These are phyloP conservation scores for Xylogone sp. DNA, from an alignment of 2,329 filamentous ascomycete species.

Conservation along the genomic window DNA sequence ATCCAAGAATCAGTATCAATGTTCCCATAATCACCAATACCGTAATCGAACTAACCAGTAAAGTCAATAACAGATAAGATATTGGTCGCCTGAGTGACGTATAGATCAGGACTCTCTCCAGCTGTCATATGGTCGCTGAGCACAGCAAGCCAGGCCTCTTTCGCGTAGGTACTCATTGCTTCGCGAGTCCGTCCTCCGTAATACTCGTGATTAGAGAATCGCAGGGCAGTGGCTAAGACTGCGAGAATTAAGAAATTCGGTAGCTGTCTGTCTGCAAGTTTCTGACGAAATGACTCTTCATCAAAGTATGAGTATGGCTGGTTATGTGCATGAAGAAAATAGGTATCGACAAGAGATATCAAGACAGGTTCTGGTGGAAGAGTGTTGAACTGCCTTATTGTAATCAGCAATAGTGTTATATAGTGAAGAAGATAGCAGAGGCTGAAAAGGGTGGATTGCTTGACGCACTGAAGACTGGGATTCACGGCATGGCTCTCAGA, in stretches of 20 bases:
- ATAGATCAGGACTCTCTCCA: slow-evolving; percentile 26
- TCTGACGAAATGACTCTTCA: slow-evolving; percentile 28
- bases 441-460: too few species aligned
- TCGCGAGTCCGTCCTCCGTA: slow-evolving; percentile 22
- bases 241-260: slow-evolving; percentile 29
- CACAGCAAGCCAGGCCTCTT: slow-evolving; percentile 31
- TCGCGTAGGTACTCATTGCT: slow-evolving; percentile 24
- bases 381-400: too few species aligned
- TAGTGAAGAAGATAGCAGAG: too few species aligned
- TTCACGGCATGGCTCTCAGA: too few species aligned
- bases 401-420: too few species aligned
- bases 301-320: slow-evolving; percentile 36
- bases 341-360: slow-evolving; percentile 21
- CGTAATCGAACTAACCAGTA: slow-evolving; percentile 24
- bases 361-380: too few species aligned
- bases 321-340: slow-evolving; percentile 32
- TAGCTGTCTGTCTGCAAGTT: slow-evolving; percentile 19
- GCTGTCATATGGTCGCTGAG: slow-evolving; percentile 30
- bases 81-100: slow-evolving; percentile 33
- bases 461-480: too few species aligned
- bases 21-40: neutral
- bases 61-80: slow-evolving; percentile 34
- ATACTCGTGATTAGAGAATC: slow-evolving; percentile 27
- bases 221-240: slow-evolving; percentile 27
- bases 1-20: neutral